A percentile compares a stretch with the other conserved stretches of the same genome.
Conservation (phyloP, 352 stramenopile species). For the Globisporangium rhizosaccharum region DNA sequence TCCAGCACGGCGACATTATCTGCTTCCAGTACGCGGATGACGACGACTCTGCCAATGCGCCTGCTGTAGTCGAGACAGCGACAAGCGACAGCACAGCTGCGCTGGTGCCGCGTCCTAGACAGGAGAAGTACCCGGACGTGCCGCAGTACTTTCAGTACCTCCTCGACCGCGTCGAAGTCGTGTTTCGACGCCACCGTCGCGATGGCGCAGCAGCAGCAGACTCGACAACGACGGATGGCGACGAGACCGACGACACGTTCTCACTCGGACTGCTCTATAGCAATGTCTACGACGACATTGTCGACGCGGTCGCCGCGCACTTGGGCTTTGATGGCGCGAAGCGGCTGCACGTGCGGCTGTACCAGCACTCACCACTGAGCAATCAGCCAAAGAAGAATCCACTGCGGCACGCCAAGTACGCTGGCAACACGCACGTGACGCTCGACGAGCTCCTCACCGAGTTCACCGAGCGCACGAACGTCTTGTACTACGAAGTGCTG, state of each 20-base stretch:
- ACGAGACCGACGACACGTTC: conserved; percentile 16
- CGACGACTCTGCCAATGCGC: conserved; percentile 13
- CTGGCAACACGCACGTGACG: conserved; percentile 49
- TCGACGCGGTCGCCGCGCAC: conserved; percentile 46
- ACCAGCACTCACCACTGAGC: conserved; percentile 73
- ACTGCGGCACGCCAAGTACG: conserved; percentile 58
- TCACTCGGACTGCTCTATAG: conserved; percentile 54
- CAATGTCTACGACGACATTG: conserved; percentile 69
- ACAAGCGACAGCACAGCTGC: conserved; percentile 22
- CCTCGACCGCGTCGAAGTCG: conserved; percentile 73
- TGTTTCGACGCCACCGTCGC: conserved; percentile 50
- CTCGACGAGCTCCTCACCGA: conserved; percentile 70
- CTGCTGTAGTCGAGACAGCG: conserved; percentile 16
- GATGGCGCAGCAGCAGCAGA: neutral
- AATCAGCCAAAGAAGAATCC: conserved; percentile 57
- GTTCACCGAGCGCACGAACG: conserved; percentile 60
- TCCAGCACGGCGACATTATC: conserved; percentile 83
- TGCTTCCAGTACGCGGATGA: conserved; percentile 65
- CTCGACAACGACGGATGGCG: neutral
- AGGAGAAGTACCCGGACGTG: conserved; percentile 61
- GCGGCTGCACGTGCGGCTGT: conserved; percentile 63
- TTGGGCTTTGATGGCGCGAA: conserved; percentile 38
- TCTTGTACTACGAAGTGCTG: conserved; percentile 74
- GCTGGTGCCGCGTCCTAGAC: neutral
- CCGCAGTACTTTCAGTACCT: conserved; percentile 80